Percentiles rank a stretch among this genome's conserved stretches.
Evolutionary conservation across 257 asterid species (phyloP).

Genomic region (Primulina tabacum): DNA sequence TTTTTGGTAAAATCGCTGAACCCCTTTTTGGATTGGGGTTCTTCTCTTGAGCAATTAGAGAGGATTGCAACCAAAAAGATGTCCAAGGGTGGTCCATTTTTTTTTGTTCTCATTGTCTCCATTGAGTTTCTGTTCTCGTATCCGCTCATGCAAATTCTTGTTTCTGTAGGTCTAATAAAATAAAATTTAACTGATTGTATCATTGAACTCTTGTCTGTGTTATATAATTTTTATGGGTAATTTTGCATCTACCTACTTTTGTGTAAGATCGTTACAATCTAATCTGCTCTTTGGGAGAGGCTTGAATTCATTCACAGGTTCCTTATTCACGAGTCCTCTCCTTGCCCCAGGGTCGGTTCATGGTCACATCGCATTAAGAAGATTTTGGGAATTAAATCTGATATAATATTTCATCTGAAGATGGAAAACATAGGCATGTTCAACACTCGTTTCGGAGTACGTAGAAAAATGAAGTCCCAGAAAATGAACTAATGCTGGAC

Average conservation of each 20-base stretch:
- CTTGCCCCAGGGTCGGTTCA: too few relatives aligned
- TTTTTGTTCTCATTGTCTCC: neutral
- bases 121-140: neutral
- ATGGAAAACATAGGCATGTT: neutral
- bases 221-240: neutral
- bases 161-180: neutral
- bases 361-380: too few relatives aligned
- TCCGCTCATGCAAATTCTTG: neutral
- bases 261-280: neutral
- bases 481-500: too few relatives aligned
- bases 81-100: conserved; percentile 3
- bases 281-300: neutral
- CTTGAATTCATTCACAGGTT: neutral
- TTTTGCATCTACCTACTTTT: neutral
- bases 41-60: conserved; percentile 19
- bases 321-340: neutral
- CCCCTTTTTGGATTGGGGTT: conserved; percentile 30
- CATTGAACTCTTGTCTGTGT: neutral
- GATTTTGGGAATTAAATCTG: neutral
- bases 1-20: conserved; percentile 18
- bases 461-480: neutral
- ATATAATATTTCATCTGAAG: neutral
- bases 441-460: neutral
- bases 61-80: conserved; percentile 22
- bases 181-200: neutral